These are phyloP conservation scores for Sporothrix inflata DNA, from an alignment of 2,329 filamentous ascomycete genomes.

Conservation along the genomic window DNA sequence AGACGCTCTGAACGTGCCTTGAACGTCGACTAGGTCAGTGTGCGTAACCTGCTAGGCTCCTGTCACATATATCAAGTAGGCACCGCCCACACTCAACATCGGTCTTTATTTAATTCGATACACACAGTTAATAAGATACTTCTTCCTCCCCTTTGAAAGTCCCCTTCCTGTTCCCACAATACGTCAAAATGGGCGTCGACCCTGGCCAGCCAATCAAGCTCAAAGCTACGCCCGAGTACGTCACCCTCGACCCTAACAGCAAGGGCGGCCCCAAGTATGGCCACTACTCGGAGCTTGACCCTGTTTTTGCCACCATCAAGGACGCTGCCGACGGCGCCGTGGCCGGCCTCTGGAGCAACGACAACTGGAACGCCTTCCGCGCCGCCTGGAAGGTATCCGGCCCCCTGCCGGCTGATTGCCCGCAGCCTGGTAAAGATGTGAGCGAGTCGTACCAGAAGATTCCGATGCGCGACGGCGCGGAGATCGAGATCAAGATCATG, in stretches of 20 bases:
- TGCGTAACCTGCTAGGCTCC: not conserved
- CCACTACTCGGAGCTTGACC: constrained; percentile 42
- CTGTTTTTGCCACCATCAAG: constrained; percentile 40
- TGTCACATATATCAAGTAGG: not conserved
- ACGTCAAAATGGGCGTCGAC: constrained; percentile 6
- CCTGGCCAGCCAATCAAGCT: constrained; percentile 26
- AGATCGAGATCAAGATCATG: constrained; percentile 43
- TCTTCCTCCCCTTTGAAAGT: not conserved
- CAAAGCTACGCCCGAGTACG: constrained; percentile 39
- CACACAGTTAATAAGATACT: not conserved
- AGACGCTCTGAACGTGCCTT: not conserved
- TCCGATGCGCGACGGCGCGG: constrained; percentile 41
- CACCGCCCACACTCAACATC: not conserved
- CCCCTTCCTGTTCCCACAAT: not conserved
- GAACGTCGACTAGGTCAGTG: not conserved
- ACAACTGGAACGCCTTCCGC: constrained; percentile 40
- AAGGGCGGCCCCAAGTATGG: constrained; percentile 43
- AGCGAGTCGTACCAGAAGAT: constrained; percentile 39
- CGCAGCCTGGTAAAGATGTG: constrained; percentile 42
- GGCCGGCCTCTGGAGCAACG: constrained; percentile 38
- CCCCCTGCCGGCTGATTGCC: constrained; percentile 38
- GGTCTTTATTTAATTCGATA: not conserved
- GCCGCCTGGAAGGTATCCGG: constrained; percentile 35
- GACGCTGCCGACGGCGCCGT: constrained; percentile 37
- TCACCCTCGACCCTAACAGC: constrained; percentile 39